phyloP scores from a whole-genome alignment of 2,329 filamentous ascomycete genomes.

The Fusarium mundagurra region DNA sequence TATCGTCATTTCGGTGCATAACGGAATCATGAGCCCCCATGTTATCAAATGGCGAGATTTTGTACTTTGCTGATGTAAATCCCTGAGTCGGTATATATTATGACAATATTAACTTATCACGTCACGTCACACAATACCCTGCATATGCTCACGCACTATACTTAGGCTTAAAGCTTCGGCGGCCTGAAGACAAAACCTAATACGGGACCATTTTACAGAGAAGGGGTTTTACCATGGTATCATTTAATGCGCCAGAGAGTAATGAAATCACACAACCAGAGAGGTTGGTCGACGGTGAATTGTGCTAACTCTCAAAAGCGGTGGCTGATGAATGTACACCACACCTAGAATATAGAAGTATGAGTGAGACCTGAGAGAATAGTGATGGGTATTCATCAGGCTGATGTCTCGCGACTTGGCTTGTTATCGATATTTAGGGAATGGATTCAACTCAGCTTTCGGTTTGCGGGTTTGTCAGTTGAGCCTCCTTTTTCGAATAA shows the following conservation, averaged over 20 bases:
- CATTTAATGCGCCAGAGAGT: slow-evolving; percentile 20
- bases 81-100: background rate
- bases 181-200: background rate
- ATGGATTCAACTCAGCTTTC: background rate
- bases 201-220: background rate
- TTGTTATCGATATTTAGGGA: background rate
- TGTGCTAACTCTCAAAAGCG: slow-evolving; percentile 2
- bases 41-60: slow-evolving; percentile 1
- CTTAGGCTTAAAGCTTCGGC: background rate
- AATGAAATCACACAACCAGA: slow-evolving; percentile 19
- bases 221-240: slow-evolving; percentile 18
- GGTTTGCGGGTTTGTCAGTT: background rate
- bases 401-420: background rate
- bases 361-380: background rate
- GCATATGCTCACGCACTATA: slow-evolving; percentile 21
- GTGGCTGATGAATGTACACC: slow-evolving; percentile 10
- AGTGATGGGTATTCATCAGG: slow-evolving; percentile 1
- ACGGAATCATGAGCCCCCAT: background rate
- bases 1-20: slow-evolving; percentile 11
- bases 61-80: slow-evolving; percentile 6
- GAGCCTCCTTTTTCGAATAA: background rate
- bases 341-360: background rate
- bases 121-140: slow-evolving; percentile 23
- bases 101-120: slow-evolving; percentile 3
- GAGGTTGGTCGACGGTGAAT: slow-evolving; percentile 3